phyloP scores from a whole-genome alignment of 1,284 basidiomycete genomes.

The Macrocybe sp. region DNA sequence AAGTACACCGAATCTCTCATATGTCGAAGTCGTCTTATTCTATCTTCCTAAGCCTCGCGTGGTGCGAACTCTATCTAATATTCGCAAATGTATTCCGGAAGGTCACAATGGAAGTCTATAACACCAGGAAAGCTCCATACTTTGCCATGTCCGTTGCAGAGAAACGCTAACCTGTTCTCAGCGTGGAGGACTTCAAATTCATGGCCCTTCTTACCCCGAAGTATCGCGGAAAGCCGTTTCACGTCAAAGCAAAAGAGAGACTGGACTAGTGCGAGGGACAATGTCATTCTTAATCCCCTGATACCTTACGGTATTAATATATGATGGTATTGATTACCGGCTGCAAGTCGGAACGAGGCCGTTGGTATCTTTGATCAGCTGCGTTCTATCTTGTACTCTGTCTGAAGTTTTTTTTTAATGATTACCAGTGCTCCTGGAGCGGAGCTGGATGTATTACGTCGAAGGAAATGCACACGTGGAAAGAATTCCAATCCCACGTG shows the following conservation, averaged over 20 bases:
- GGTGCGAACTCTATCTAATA: constrained; percentile 37
- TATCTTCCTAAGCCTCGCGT: constrained; percentile 26
- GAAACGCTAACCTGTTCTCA: not conserved
- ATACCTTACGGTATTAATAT: no score
- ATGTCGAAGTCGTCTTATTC: constrained; percentile 13
- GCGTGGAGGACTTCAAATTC: constrained; percentile 6
- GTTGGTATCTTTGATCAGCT: no score
- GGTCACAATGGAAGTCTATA: constrained; percentile 27
- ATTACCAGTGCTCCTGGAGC: no score
- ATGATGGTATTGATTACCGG: no score
- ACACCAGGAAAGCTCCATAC: constrained; percentile 15
- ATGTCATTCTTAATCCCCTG: no score
- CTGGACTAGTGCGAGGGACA: no score
- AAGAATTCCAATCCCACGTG: no score
- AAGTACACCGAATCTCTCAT: constrained; percentile 23
- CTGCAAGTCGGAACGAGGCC: no score
- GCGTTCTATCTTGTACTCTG: no score
- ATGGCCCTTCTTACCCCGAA: not conserved
- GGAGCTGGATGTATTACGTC: no score
- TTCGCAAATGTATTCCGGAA: constrained; percentile 35
- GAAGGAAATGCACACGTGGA: no score
- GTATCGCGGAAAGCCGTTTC: constrained; percentile 6
- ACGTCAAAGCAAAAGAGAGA: constrained; percentile 3
- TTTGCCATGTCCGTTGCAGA: not conserved
- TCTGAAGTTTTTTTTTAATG: no score